Base-by-base conservation (phyloP, 169 alveolate genomes). In the Eimeria falciformis region DNA sequence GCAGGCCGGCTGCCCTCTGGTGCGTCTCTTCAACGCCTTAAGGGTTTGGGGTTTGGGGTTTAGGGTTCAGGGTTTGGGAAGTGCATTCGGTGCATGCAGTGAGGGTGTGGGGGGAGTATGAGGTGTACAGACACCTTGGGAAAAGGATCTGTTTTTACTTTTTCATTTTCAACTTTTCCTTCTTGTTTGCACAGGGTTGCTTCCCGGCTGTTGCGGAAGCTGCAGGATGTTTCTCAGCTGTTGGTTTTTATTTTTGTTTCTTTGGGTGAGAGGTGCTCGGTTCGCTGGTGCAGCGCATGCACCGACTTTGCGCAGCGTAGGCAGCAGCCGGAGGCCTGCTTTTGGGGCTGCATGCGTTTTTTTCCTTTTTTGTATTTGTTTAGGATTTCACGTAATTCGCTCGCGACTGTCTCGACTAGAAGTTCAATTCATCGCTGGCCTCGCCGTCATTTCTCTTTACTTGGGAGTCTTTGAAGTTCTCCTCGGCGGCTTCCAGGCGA, bases 401-500 rank as follows among this genome's bases (percentile, higher is more conserved):
- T 55, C 83, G 83, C 53, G 53, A 9, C 43, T 85, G 37, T 46
- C 71, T 14, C 68, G 83, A 55, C 40, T 68, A 6, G 92, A 85
- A 17, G 73, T 85, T 43, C 92, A 68, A 56, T 85, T 85, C 27
- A 55, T 68, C 21, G 84, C 92, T 2, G 92, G 92, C 17, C 83
- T 85, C 46, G 73, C 83, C 55, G 92, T 85, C 46, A 85, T 85
- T 18, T 85, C 92, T 6, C 73, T 85, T 1, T 85, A 85, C 73
- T 71, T 85, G 46, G 92, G 92, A 1, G 43, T 85, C 73, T 85
- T 85, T 33, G 85, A 85, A 47, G 69, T 85, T 11, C 45, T 68
- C 45, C 50, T 84, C 3, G 91, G 91, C 12, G 91, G 91, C 18
- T 84, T 84, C 43, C 91, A 84, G 91, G 91, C 45, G 45, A 43